Conservation (phyloP, 106 monocot genomes). For the Platanthera zijinensis region DNA sequence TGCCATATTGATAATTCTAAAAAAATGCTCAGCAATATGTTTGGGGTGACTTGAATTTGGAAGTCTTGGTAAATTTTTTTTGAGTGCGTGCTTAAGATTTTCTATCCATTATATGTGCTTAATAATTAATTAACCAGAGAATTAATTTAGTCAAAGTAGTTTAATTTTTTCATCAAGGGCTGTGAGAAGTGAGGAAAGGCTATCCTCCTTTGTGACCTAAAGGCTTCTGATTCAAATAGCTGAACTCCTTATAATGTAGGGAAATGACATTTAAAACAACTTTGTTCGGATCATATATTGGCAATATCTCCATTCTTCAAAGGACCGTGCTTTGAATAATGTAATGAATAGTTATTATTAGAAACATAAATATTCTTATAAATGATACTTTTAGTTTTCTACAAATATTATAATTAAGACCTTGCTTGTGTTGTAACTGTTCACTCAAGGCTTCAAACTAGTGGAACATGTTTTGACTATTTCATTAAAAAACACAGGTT, state of each 20-base stretch:
- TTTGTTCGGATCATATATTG: too few species aligned
- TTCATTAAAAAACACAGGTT: conserved; percentile 32
- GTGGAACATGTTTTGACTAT: not conserved
- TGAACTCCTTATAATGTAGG: not conserved
- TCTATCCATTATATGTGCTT: not conserved
- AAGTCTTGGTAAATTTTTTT: too few species aligned
- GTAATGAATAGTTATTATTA: too few species aligned
- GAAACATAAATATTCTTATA: not conserved
- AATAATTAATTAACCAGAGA: not conserved
- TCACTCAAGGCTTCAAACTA: not conserved
- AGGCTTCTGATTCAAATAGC: not conserved
- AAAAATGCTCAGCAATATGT: too few species aligned
- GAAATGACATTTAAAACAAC: too few species aligned
- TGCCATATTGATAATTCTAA: not conserved
- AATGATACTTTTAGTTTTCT: not conserved
- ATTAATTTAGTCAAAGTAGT: not conserved
- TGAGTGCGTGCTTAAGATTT: too few species aligned
- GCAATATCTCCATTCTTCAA: too few species aligned
- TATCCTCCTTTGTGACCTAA: not conserved
- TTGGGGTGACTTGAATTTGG: too few species aligned
- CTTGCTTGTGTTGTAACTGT: not conserved
- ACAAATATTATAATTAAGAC: not conserved
- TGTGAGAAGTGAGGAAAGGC: not conserved
- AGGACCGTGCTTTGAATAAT: too few species aligned
- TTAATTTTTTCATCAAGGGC: not conserved